Conservation (phyloP, 305 asterid genomes). For the Vinca major region DNA sequence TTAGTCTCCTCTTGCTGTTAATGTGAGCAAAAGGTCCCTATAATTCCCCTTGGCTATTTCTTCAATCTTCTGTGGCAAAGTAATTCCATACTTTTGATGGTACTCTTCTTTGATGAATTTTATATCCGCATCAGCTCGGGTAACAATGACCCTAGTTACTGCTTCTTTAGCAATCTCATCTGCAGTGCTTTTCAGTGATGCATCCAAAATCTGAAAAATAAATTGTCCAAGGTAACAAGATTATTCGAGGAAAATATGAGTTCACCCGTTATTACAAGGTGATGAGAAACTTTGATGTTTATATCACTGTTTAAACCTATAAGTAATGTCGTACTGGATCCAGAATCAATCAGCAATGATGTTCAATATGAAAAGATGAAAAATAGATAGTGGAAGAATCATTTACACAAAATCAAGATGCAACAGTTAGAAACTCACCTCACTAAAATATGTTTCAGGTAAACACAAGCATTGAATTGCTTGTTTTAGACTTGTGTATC, state of each 20-base stretch:
- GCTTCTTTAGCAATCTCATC: conserved; percentile 50
- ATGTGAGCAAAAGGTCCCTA: conserved; percentile 65
- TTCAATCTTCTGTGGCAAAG: conserved; percentile 42
- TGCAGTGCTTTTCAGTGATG: conserved; percentile 35
- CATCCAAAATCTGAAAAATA: conserved; percentile 36
- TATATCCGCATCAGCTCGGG: conserved; percentile 67
- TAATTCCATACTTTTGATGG: conserved; percentile 26
- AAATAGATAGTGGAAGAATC: too few relatives aligned
- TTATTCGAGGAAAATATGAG: neutral
- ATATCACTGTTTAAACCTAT: too few relatives aligned
- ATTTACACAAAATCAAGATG: too few relatives aligned
- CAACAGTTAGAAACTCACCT: conserved; percentile 28
- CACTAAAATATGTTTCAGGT: conserved; percentile 46
- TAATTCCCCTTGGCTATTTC: conserved; percentile 64
- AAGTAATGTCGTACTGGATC: too few relatives aligned
- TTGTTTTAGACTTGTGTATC: conserved; percentile 27
- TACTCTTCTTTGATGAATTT: conserved; percentile 57
- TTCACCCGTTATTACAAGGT: too few relatives aligned
- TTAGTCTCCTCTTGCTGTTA: conserved; percentile 44
- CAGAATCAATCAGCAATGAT: too few relatives aligned
- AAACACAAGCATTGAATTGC: conserved; percentile 57
- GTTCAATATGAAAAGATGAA: too few relatives aligned
- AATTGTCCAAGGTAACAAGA: too few relatives aligned
- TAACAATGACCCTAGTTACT: conserved; percentile 56
- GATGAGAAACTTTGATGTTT: too few relatives aligned